phyloP scores from a whole-genome alignment of 2,329 filamentous ascomycete species.

The Aspergillus sp. region DNA sequence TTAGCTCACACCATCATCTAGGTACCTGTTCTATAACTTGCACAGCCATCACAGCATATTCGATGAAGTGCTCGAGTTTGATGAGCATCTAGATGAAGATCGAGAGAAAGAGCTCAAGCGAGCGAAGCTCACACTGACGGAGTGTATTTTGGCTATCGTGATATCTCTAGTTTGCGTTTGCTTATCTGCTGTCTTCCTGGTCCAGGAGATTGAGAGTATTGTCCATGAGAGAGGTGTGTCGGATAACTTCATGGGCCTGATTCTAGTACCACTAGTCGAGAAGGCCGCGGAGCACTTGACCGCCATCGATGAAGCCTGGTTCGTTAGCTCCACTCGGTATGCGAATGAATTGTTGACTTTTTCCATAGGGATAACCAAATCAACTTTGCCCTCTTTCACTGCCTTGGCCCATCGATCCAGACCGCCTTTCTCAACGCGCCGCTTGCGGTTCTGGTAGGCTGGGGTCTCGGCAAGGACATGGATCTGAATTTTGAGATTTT shows the following conservation, averaged over 20 bases:
- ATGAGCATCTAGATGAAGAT: constrained; percentile 68
- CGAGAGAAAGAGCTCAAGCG: constrained; percentile 59
- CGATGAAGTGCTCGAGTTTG: constrained; percentile 68
- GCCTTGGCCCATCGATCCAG: constrained; percentile 83
- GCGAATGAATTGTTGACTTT: constrained; percentile 9
- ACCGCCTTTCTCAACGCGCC: constrained; percentile 87
- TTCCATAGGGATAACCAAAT: constrained; percentile 53
- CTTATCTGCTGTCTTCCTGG: constrained; percentile 70
- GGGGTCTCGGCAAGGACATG: constrained; percentile 71
- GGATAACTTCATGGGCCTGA: constrained; percentile 67
- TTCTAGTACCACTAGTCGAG: constrained; percentile 76
- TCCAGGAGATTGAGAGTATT: constrained; percentile 67
- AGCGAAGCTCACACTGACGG: constrained; percentile 71
- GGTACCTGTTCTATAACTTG: constrained; percentile 69
- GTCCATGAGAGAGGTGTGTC: constrained; percentile 53
- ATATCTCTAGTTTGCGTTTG: constrained; percentile 69
- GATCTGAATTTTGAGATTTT: constrained; percentile 84
- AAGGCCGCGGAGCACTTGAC: constrained; percentile 85
- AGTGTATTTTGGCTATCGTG: constrained; percentile 65
- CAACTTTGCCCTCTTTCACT: constrained; percentile 82
- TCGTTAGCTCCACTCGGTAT: constrained; percentile 31
- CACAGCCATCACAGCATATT: constrained; percentile 75
- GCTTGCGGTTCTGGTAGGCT: constrained; percentile 78
- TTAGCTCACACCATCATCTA: constrained; percentile 18
- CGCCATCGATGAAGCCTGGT: constrained; percentile 80